Evolutionary conservation across 192 early-diverging fungal genomes (phyloP).

Genomic region (Haplosporangium gracile): DNA sequence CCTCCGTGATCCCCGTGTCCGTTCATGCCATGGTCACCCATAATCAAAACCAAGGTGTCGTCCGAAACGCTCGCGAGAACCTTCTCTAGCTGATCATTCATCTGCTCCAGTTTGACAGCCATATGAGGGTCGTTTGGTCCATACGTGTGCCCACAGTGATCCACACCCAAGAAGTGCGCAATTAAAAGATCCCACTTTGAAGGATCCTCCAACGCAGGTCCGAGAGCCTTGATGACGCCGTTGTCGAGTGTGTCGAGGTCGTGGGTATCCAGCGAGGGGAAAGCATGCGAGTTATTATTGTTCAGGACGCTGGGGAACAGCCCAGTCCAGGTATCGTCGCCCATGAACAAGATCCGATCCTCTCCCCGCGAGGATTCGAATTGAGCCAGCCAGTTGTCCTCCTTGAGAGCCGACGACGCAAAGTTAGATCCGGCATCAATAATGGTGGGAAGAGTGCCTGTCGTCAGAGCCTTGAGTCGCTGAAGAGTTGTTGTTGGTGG

Average conservation of each 20-base stretch:
- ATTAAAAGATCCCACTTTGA: constrained; percentile 84
- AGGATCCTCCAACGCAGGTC: constrained; percentile 49
- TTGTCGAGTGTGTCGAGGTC: constrained; percentile 97
- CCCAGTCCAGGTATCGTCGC: constrained; percentile 96
- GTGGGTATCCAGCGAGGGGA: constrained; percentile 82
- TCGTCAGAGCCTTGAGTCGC: constrained; percentile 84
- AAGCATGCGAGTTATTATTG: constrained; percentile 66
- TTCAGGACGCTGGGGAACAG: constrained; percentile 79
- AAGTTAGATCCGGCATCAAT: constrained; percentile 88
- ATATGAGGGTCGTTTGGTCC: constrained; percentile 91
- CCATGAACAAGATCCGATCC: constrained; percentile 81
- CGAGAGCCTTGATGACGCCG: constrained; percentile 70
- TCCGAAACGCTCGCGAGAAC: constrained; percentile 77
- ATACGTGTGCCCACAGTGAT: constrained; percentile 95
- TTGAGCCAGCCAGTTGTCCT: constrained; percentile 79
- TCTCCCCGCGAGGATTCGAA: constrained; percentile 44
- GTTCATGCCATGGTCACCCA: constrained; percentile 99
- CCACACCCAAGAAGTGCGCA: constrained; percentile 95
- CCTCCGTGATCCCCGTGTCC: constrained; percentile 96
- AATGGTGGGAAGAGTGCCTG: constrained; percentile 87
- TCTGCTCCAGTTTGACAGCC: constrained; percentile 86
- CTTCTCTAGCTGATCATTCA: constrained; percentile 82
- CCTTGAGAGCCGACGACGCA: constrained; percentile 76
- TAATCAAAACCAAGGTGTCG: constrained; percentile 86
- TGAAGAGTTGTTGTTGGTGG: constrained; percentile 89